A percentile compares a stretch with the other conserved stretches of the same genome.
Evolutionary conservation across 2,329 filamentous ascomycete species (phyloP).

Genomic region (Grosmannia serpens): DNA sequence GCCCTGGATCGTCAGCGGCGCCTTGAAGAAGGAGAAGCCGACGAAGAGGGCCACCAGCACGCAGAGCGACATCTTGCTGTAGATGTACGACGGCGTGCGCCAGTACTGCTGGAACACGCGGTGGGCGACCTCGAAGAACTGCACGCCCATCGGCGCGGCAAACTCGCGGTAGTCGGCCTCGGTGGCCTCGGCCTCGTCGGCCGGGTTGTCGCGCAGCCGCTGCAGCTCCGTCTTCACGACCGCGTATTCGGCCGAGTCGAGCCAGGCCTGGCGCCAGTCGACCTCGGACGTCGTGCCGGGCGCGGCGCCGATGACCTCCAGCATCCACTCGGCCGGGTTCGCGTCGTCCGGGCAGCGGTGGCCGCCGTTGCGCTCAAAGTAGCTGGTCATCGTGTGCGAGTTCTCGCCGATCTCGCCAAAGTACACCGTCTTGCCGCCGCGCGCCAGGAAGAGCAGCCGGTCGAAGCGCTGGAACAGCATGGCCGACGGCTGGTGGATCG

Average conservation of each 20-base stretch:
- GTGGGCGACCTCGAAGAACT: conserved; percentile 54
- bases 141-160: conserved; percentile 59
- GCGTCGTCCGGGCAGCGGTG: conserved; percentile 51
- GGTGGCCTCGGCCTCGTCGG: conserved; percentile 19
- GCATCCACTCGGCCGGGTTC: conserved; percentile 78
- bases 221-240: conserved; percentile 46
- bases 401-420: conserved; percentile 63
- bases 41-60: conserved; percentile 59
- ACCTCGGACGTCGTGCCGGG: conserved; percentile 52
- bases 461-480: conserved; percentile 91
- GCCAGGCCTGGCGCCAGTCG: conserved; percentile 55
- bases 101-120: conserved; percentile 78
- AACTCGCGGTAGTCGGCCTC: conserved; percentile 56
- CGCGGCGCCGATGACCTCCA: conserved; percentile 50
- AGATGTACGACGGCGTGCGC: conserved; percentile 82
- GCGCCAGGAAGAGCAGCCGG: conserved; percentile 65
- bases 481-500: conserved; percentile 88
- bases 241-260: conserved; percentile 42
- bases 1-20: conserved; percentile 61
- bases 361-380: conserved; percentile 66
- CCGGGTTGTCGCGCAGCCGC: conserved; percentile 39
- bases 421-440: conserved; percentile 68
- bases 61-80: conserved; percentile 65
- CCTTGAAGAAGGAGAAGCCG: conserved; percentile 68
- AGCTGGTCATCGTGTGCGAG: conserved; percentile 54